A percentile compares a stretch with the other conserved stretches of the same genome.
Conservation (phyloP, 805 yeast genomes). For the Suhomyces sp. region DNA sequence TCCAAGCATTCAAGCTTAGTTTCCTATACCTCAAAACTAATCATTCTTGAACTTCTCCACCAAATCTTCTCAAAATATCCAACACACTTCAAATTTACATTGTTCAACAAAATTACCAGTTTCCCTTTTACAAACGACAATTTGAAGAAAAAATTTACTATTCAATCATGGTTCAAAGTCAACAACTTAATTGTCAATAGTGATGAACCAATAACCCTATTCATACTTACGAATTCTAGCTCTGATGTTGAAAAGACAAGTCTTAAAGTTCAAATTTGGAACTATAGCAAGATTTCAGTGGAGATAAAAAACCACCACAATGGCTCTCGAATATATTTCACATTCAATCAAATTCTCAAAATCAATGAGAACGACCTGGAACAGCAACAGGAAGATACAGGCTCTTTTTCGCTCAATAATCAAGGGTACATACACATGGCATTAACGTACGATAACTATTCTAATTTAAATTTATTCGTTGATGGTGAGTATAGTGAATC, state of each 20-base stretch:
- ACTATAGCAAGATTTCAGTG: constrained; percentile 30
- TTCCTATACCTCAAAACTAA: constrained; percentile 11
- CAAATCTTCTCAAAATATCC: constrained; percentile 22
- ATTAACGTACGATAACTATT: constrained; percentile 36
- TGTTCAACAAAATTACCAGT: constrained; percentile 22
- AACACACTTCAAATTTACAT: constrained; percentile 27
- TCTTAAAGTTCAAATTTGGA: constrained; percentile 28
- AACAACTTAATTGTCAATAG: constrained; percentile 9
- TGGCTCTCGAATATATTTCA: constrained; percentile 27
- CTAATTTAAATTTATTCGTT: constrained; percentile 44
- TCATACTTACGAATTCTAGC: constrained; percentile 29
- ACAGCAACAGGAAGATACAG: no score
- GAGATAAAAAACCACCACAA: constrained; percentile 25
- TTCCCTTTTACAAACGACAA: constrained; percentile 22
- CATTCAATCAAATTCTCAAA: constrained; percentile 32
- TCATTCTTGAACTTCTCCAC: constrained; percentile 23
- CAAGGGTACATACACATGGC: constrained; percentile 32
- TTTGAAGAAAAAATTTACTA: constrained; percentile 26
- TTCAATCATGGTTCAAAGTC: constrained; percentile 43
- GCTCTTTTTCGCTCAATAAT: constrained; percentile 2
- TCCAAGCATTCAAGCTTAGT: no score
- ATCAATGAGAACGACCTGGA: constrained; percentile 6
- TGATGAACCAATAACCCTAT: constrained; percentile 17
- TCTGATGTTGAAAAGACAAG: constrained; percentile 15
- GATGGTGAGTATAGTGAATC: constrained; percentile 51